These are phyloP conservation scores for Notholithocarpus densiflorus DNA, from an alignment of 306 rosid species.

Conservation along the genomic window DNA sequence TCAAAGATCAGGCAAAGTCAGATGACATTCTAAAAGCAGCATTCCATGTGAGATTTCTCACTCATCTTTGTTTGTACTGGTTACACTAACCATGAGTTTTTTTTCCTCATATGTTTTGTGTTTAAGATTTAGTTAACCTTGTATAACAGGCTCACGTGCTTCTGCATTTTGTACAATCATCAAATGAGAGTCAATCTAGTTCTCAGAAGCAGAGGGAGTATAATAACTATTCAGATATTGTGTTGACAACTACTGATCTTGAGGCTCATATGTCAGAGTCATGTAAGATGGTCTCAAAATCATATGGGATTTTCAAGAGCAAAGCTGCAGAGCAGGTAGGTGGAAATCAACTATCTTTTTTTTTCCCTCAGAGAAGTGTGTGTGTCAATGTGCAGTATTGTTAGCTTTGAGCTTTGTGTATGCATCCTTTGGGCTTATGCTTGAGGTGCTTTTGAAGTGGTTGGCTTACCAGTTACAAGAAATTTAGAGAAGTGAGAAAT, in stretches of 20 bases:
- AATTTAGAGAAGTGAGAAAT: background rate
- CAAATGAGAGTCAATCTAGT: slow-evolving; percentile 28
- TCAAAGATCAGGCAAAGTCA: slow-evolving; percentile 90
- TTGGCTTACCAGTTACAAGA: background rate
- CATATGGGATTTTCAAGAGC: slow-evolving; percentile 74
- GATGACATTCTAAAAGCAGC: slow-evolving; percentile 97
- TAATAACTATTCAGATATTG: slow-evolving; percentile 24
- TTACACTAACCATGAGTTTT: background rate
- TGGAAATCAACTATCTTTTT: slow-evolving; percentile 10
- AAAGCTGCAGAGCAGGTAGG: slow-evolving; percentile 83
- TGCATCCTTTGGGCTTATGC: background rate
- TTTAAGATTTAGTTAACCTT: slow-evolving; percentile 25
- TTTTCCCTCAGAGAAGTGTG: background rate
- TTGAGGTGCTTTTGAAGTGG: background rate
- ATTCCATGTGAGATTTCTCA: slow-evolving; percentile 73
- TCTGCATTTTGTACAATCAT: slow-evolving; percentile 60
- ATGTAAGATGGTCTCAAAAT: slow-evolving; percentile 65
- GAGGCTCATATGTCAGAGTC: slow-evolving; percentile 69
- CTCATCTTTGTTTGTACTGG: slow-evolving; percentile 13
- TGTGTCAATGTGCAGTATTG: background rate
- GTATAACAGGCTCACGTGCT: slow-evolving; percentile 85
- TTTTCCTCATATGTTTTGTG: slow-evolving; percentile 1
- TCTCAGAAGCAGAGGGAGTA: slow-evolving; percentile 39
- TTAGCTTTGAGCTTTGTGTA: background rate
- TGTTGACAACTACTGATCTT: slow-evolving; percentile 45